Evolutionary conservation across 2,329 filamentous ascomycete genomes (phyloP).

Genomic region (Aspergillus sp.): DNA sequence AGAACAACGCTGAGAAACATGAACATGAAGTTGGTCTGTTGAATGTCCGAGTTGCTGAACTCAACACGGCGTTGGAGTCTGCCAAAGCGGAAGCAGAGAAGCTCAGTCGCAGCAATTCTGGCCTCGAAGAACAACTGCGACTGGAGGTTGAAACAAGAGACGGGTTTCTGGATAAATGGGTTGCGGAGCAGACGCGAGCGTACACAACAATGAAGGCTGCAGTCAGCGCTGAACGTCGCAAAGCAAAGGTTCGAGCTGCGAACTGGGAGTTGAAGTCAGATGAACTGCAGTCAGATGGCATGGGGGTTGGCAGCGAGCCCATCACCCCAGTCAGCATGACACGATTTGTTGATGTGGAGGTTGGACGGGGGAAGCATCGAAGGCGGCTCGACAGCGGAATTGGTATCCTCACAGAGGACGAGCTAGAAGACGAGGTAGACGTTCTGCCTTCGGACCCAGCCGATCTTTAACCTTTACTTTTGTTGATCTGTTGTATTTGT

Average conservation of each 20-base stretch:
- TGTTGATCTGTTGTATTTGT: background rate
- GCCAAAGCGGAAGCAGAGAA: constrained; percentile 37
- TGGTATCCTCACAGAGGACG: constrained; percentile 34
- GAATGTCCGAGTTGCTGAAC: constrained; percentile 43
- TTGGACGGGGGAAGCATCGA: constrained; percentile 39
- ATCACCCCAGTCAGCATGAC: constrained; percentile 45
- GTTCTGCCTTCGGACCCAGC: constrained; percentile 28
- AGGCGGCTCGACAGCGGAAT: constrained; percentile 43
- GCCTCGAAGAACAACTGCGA: constrained; percentile 39
- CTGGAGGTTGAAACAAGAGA: constrained; percentile 40
- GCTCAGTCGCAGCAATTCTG: constrained; percentile 35
- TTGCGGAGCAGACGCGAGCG: constrained; percentile 33
- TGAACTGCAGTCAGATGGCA: constrained; percentile 33
- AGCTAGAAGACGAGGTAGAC: constrained; percentile 33
- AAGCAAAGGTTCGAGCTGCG: constrained; percentile 40
- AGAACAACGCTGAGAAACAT: constrained; percentile 26
- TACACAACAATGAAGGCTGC: constrained; percentile 37
- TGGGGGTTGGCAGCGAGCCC: constrained; percentile 36
- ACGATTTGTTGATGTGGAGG: constrained; percentile 44
- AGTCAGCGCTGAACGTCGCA: constrained; percentile 40
- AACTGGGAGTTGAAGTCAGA: constrained; percentile 43
- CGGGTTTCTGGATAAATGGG: constrained; percentile 32
- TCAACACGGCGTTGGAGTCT: constrained; percentile 40
- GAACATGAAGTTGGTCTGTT: constrained; percentile 39
- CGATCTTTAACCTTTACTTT: constrained; percentile 17